Conservation (phyloP, 2,329 filamentous ascomycete species). For the Juglanconis oblonga region DNA sequence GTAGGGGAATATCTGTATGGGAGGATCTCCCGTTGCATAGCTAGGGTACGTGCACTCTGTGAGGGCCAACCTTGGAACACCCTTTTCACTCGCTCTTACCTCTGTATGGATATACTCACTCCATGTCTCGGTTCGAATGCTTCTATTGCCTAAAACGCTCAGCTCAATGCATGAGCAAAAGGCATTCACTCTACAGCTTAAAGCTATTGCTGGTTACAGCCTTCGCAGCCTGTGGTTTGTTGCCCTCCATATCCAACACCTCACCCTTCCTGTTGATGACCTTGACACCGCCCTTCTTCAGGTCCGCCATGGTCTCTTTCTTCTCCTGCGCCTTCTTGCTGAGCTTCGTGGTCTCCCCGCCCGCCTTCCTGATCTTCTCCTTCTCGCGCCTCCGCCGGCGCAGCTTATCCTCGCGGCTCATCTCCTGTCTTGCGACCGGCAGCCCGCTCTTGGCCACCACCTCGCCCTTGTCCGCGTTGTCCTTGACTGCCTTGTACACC, state of each 20-base stretch:
- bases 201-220: conserved; percentile 54
- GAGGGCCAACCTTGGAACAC: too few relatives aligned
- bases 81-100: too few relatives aligned
- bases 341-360: conserved; percentile 44
- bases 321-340: conserved; percentile 59
- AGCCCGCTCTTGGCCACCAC: conserved; percentile 74
- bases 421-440: conserved; percentile 77
- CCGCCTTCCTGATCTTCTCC: conserved; percentile 74
- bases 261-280: conserved; percentile 89
- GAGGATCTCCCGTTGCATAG: too few relatives aligned
- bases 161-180: background rate
- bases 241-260: conserved; percentile 79
- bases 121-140: background rate
- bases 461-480: conserved; percentile 63
- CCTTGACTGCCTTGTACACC: conserved; percentile 78
- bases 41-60: too few relatives aligned
- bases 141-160: background rate
- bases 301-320: conserved; percentile 44
- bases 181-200: conserved; percentile 50
- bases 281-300: conserved; percentile 74
- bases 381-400: conserved; percentile 77
- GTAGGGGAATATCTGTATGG: too few relatives aligned
- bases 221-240: conserved; percentile 59
- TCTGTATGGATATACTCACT: background rate
- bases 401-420: conserved; percentile 82